Percentiles rank a stretch among this genome's conserved stretches.
Evolutionary conservation across 345 rosid genomes (phyloP).

Genomic region (Euclidium syriacum): DNA sequence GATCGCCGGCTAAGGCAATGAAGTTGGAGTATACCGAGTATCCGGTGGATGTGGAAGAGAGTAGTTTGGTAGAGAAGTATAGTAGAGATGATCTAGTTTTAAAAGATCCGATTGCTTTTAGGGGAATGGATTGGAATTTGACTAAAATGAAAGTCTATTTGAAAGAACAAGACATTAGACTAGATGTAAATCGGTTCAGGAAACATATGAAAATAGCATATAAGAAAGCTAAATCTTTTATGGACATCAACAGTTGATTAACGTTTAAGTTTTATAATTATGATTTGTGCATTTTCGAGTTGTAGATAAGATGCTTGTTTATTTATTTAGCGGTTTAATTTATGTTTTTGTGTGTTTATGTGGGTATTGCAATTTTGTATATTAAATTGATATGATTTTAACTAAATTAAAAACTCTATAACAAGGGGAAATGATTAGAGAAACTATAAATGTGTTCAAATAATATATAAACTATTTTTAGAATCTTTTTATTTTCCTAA

Average conservation of each 20-base stretch:
- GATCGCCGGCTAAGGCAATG: slow-evolving; percentile 37
- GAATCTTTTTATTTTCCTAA: too few relatives aligned
- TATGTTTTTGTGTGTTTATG: not conserved
- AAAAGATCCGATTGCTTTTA: slow-evolving; percentile 36
- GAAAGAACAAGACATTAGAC: slow-evolving; percentile 50
- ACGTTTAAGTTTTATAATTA: not conserved
- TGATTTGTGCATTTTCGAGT: not conserved
- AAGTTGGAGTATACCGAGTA: slow-evolving; percentile 46
- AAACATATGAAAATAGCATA: slow-evolving; percentile 35
- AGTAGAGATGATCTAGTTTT: slow-evolving; percentile 34
- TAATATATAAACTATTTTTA: too few relatives aligned
- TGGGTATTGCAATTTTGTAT: too few relatives aligned
- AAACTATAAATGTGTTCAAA: too few relatives aligned
- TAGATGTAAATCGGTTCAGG: slow-evolving; percentile 43
- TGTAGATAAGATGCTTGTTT: not conserved
- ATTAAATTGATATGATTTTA: too few relatives aligned
- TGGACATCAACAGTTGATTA: slow-evolving; percentile 29
- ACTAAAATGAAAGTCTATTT: slow-evolving; percentile 48
- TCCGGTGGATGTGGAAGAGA: slow-evolving; percentile 33
- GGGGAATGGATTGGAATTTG: slow-evolving; percentile 36
- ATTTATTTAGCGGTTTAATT: not conserved
- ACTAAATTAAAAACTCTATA: too few relatives aligned
- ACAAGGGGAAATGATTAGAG: too few relatives aligned
- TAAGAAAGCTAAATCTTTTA: slow-evolving; percentile 36
- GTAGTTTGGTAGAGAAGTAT: slow-evolving; percentile 48